Conservation (phyloP, 305 asterid species). For the Withania somnifera region DNA sequence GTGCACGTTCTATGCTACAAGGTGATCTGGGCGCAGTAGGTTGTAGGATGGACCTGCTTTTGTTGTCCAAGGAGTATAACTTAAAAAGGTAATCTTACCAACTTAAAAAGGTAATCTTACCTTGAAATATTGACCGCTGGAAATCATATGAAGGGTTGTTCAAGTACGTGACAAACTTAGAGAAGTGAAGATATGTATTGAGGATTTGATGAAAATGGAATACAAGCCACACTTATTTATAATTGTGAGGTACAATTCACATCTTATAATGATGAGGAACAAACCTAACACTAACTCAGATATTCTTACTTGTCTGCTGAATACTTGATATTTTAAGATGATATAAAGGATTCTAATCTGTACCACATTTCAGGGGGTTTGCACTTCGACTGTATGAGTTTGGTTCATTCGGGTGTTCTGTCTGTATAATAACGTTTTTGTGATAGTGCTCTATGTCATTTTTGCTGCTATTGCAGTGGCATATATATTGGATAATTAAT, state of each 20-base stretch:
- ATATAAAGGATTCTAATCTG: neutral
- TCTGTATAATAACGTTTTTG: neutral
- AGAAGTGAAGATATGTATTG: neutral
- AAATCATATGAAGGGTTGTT: neutral
- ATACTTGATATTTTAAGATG: neutral
- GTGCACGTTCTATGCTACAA: neutral
- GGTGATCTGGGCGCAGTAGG: neutral
- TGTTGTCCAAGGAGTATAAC: neutral
- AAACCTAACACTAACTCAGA: neutral
- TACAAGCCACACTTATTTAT: neutral
- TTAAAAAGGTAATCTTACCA: neutral
- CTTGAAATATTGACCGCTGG: neutral
- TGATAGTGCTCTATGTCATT: neutral
- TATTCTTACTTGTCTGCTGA: neutral
- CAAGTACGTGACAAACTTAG: neutral
- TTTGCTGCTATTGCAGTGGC: neutral
- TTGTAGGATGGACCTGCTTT: neutral
- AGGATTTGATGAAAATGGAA: neutral
- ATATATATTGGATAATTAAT: neutral
- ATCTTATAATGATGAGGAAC: neutral
- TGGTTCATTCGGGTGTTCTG: neutral
- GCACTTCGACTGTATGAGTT: neutral
- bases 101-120: neutral
- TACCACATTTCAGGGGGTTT: neutral
- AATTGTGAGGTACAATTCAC: neutral